Evolutionary conservation across 108 stramenopile genomes (phyloP).

Genomic region (Skeletonema menzelii): DNA sequence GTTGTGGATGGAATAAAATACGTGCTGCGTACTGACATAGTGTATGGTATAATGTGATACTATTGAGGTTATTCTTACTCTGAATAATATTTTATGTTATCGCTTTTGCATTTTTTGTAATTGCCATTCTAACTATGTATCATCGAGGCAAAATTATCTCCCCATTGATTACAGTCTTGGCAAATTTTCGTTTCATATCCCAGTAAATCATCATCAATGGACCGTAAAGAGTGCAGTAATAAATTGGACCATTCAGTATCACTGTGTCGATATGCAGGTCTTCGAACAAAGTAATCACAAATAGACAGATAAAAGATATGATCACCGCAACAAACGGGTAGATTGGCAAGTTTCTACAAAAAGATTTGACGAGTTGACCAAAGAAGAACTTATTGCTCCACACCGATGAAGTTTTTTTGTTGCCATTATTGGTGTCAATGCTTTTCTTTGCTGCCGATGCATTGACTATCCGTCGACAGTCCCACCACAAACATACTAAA

Average conservation of each 20-base stretch:
- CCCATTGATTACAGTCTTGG: no score
- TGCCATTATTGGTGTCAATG: not conserved
- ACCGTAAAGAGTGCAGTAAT: conserved; percentile 82
- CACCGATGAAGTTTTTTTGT: conserved; percentile 5
- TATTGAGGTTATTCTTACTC: not conserved
- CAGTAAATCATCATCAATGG: conserved; percentile 59
- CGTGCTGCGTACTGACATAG: conserved; percentile 71
- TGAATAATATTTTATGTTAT: no score
- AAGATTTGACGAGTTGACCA: conserved; percentile 47
- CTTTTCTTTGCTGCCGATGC: not conserved
- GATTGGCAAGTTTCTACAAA: conserved; percentile 58
- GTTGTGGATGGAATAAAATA: conserved; percentile 85
- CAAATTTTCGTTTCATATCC: no score
- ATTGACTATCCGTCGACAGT: conserved; percentile 49
- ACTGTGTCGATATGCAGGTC: conserved; percentile 50
- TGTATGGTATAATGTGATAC: conserved; percentile 33
- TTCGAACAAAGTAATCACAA: conserved; percentile 70
- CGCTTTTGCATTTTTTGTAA: not conserved
- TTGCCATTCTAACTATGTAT: no score
- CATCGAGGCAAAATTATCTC: no score
- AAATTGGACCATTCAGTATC: conserved; percentile 69
- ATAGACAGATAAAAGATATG: conserved; percentile 75
- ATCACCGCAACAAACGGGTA: conserved; percentile 83
- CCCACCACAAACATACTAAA: conserved; percentile 58
- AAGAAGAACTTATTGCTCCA: conserved; percentile 47